A percentile compares a stretch with the other conserved stretches of the same genome.
Evolutionary conservation across 139 green algal species (phyloP).

Genomic region (Zygnema cylindricum): DNA sequence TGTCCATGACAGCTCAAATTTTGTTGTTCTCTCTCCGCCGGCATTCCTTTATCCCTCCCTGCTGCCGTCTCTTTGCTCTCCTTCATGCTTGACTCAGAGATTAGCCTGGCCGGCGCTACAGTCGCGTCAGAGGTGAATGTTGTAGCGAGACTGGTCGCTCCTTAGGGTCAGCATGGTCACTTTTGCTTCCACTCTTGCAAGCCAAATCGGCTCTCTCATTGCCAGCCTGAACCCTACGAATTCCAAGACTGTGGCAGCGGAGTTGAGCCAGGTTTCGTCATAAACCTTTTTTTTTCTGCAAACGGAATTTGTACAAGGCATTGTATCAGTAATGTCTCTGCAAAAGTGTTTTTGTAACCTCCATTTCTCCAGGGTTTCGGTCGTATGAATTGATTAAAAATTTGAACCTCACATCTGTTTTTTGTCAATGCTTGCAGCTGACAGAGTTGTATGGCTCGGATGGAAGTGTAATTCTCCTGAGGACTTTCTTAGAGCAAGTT

Average conservation of each 20-base stretch:
- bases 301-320: not conserved
- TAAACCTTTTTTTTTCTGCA: not conserved
- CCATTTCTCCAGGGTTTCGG: no score
- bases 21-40: no score
- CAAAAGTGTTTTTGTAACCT: no score
- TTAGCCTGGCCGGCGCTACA: no score
- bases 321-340: no score
- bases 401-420: not conserved
- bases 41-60: no score
- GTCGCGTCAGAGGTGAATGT: no score
- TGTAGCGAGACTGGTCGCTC: not conserved
- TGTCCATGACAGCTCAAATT: no score
- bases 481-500: slow-evolving; percentile 11
- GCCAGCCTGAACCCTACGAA: slow-evolving; percentile 40
- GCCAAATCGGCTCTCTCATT: slow-evolving; percentile 37
- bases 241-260: slow-evolving; percentile 18
- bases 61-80: no score
- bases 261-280: not conserved
- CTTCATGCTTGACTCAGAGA: no score
- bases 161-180: slow-evolving; percentile 44
- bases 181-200: slow-evolving; percentile 44
- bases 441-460: slow-evolving; percentile 39
- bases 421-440: slow-evolving; percentile 39
- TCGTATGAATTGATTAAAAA: no score
- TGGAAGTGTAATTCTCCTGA: slow-evolving; percentile 25